Evolutionary conservation across 495 filamentous ascomycete genomes (phyloP), one percentile per base, ranked within the genome.

Genomic region (Sphaerosporella brunnea): DNA sequence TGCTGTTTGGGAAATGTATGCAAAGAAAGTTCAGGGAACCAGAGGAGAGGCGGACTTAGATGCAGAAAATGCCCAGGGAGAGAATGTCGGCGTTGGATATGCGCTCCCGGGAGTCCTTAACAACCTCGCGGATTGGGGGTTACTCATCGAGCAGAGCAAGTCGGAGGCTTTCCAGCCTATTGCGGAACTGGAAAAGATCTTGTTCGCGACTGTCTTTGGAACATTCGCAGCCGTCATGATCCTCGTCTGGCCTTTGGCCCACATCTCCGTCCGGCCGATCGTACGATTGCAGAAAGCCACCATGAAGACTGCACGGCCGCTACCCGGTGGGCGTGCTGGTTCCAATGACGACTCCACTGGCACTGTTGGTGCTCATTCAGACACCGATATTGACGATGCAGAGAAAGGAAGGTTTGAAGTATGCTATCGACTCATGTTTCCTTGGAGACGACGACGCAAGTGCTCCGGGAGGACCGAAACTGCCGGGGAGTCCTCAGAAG

Each of bases 201-300:
- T 94, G 3, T 63, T 94, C 2, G 81, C 72, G 1, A 92, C 83
- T 44, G 82, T 92, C 1, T 92, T 93, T 55, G 82, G 80, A 0
- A 88, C 84, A 0, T 69, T 77, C 15, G 86, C 78, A 2, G 65
- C 74, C 0, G 69, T 84, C 2, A 49, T 86, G 2, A 23, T 87
- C 11, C 53, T 85, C 2, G 68, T 84, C 2, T 69, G 84, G 23
- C 81, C 86, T 0, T 71, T 85, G 34, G 82, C 85, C 1, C 84
- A 93, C 56, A 69, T 77, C 52, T 79, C 77, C 23, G 83, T 87
- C 15, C 70, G 77, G 47, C 87, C 86, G 8, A 92, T 93, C 53
- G 68, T 79, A 35, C 69, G 81, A 50, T 61, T 93, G 23, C 79
- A 82, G 49, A 71, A 72, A 25, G 85, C 86, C 3, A 90, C 87